Conservation (phyloP, 371 early-diverging fungal genomes). For the Dinochytrium kinnereticum region DNA sequence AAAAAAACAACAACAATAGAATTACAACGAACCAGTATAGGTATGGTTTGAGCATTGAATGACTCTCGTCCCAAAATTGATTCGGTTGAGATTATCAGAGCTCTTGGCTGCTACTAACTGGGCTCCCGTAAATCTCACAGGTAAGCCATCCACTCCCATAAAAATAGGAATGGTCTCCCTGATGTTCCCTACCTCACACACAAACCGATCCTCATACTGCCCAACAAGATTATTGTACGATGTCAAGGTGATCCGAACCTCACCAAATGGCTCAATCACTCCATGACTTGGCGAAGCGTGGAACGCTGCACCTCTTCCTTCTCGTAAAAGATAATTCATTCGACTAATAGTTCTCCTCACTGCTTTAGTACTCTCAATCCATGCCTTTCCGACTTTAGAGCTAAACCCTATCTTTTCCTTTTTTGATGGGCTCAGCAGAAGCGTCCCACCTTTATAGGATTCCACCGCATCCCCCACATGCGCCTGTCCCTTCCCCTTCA, state of each 20-base stretch:
- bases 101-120: conserved; percentile 42
- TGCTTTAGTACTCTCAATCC: conserved; percentile 46
- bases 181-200: conserved; percentile 44
- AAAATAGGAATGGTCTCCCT: conserved; percentile 38
- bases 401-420: conserved; percentile 49
- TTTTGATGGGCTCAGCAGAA: conserved; percentile 33
- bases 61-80: conserved; percentile 53
- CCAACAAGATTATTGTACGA: conserved; percentile 56
- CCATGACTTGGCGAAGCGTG: conserved; percentile 45
- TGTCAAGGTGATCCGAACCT: conserved; percentile 45
- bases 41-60: conserved; percentile 27
- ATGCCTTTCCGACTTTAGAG: conserved; percentile 46
- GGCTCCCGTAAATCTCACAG: conserved; percentile 52
- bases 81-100: conserved; percentile 30
- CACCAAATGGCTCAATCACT: conserved; percentile 45
- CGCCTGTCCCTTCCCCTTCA: background rate
- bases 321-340: conserved; percentile 46
- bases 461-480: background rate
- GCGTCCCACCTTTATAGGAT: background rate
- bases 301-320: conserved; percentile 57
- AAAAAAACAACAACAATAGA: too few species aligned
- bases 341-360: conserved; percentile 40
- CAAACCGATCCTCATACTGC: conserved; percentile 44
- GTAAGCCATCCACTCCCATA: conserved; percentile 51
- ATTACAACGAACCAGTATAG: background rate